Conservation (phyloP, 192 early-diverging fungal species). For the Entomortierella chlamydospora region DNA sequence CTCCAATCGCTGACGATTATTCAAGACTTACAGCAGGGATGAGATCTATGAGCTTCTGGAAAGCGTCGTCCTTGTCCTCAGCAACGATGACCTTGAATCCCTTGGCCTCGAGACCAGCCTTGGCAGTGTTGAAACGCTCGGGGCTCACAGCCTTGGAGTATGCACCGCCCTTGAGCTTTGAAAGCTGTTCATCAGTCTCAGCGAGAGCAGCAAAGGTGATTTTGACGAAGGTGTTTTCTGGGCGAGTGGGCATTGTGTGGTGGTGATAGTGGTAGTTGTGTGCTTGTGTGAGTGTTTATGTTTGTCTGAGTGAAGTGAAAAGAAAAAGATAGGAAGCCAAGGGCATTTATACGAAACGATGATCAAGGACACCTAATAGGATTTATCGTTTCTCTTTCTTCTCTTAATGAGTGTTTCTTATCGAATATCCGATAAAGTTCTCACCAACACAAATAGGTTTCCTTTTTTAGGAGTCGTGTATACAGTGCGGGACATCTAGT, state of each 20-base stretch:
- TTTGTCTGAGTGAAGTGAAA: background rate
- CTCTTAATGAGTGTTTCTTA: too few species aligned
- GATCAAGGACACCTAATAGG: too few species aligned
- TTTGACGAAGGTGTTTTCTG: conserved; percentile 39
- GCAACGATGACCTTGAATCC: conserved; percentile 56
- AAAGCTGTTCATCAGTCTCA: conserved; percentile 30
- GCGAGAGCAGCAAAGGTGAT: conserved; percentile 41
- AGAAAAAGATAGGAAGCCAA: background rate
- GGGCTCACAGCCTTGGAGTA: conserved; percentile 42
- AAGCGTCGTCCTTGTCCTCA: conserved; percentile 51
- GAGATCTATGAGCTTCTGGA: conserved; percentile 48
- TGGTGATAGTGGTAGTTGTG: background rate
- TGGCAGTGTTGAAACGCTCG: conserved; percentile 35
- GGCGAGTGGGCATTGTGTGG: conserved; percentile 36
- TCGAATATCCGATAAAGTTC: too few species aligned
- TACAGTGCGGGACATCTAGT: too few species aligned
- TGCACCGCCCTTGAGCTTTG: conserved; percentile 30
- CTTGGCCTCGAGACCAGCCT: conserved; percentile 54
- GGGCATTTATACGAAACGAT: conserved; percentile 12
- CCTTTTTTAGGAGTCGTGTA: too few species aligned
- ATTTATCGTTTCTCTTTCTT: too few species aligned
- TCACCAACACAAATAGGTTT: too few species aligned
- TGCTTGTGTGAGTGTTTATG: background rate
- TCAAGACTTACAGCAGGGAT: conserved; percentile 45
- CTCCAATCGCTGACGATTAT: background rate